Evolutionary conservation across 2,329 filamentous ascomycete species (phyloP), one percentile per base, ranked within the genome.

Genomic region (Trichoderma guizhouense): DNA sequence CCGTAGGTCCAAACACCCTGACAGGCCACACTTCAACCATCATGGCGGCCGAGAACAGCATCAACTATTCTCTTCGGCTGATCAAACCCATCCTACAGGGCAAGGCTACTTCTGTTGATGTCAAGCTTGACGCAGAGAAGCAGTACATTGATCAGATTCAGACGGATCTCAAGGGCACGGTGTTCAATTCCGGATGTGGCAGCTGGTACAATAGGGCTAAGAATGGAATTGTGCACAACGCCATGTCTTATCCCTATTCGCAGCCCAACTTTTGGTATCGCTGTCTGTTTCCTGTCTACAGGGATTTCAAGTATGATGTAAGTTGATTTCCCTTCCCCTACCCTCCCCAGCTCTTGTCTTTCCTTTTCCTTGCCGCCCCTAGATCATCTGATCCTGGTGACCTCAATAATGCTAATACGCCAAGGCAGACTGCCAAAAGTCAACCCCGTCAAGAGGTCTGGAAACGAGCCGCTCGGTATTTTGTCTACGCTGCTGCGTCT

Each of bases 11-110:
- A 0, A 92, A 92, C 76, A 86, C 88, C 0, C 83, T 82, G 0
- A 91, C 89, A 0, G 90, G 90, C 0, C 89, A 92, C 77, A 87
- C 84, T 0, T 88, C 85, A 14, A 86, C 89, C 11, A 84, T 91
- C 60, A 83, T 91, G 76, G 86, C 88, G 0, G 83, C 83, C 5
- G 90, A 92, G 75, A 91, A 91, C 76, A 86, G 86, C 76, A 82
- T 90, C 74, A 87, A 89, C 72, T 90, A 87, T 77, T 84, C 86
- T 0, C 77, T 92, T 11, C 87, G 87, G 0, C 84, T 91, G 74
- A 86, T 91, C 74, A 84, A 84, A 75, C 85, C 86, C 0, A 70
- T 83, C 4, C 77, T 85, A 1, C 76, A 81, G 2, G 79, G 79
- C 0, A 72, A 79, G 1, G 78, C 77, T 1, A 78, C 75, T n/a